Base-by-base conservation (phyloP, 306 rosid genomes). In the Cercis canadensis region DNA sequence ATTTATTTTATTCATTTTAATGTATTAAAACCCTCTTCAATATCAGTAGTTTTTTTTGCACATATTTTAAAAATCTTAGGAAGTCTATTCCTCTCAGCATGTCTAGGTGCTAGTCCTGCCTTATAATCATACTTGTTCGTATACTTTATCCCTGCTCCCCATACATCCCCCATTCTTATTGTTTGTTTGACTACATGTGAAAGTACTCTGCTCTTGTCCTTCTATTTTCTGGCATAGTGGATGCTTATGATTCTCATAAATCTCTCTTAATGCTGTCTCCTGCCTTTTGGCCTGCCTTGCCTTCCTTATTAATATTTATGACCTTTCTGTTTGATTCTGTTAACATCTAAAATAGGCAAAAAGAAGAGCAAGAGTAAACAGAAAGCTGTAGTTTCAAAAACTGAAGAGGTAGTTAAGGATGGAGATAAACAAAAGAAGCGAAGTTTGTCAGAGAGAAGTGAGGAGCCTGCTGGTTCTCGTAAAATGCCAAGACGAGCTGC, bases 401-500 rank as follows among this genome's bases (percentile, higher is more conserved):
- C 57, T 9, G 58, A 77, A 66, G 84, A 44, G 67, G 79, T 62
- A 51, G 71, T 24, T 39, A 75, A 71, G 81, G 76, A 77, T 4
- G 75, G 73, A 40, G 32, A 21, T 11, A 81, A 79, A 53, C 84
- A 58, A 52, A 90, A 77, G 81, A 90, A 93, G 81, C 84, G 96
- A 17, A 52, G 37, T 67, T 78, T 67, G 66, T 66, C 86, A 6
- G 85, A 74, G 46, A 61, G 21, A 11, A 57, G 47, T 57, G 96
- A 88, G 57, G 83, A 72, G 75, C 73, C 83, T 15, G 16, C 81
- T 57, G 81, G 82, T 44, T 73, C 83, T 6, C 80, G 96, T 15
- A 91, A 91, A 77, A 75, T 84, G 96, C 99, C 99, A 5, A 91
- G 68, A 78, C 88, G 99, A 41, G 90, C 99, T 34, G 97, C 97